These are phyloP conservation scores for Berberis thunbergii DNA, from an alignment of 164 flowering plant genomes.

Conservation along the genomic window DNA sequence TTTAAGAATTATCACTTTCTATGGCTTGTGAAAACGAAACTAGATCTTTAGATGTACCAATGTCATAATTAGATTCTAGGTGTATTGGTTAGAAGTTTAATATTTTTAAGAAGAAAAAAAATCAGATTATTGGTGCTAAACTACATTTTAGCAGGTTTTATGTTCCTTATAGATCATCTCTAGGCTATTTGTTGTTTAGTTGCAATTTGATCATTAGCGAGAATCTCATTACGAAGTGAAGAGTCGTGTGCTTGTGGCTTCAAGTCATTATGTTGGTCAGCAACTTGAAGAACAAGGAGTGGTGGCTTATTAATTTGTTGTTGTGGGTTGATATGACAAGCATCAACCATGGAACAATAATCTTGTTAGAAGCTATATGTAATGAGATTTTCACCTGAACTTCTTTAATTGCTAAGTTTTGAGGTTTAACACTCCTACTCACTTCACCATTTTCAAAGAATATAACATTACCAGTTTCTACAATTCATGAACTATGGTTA, in stretches of 20 bases:
- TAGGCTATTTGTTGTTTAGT: background rate
- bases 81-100: no score
- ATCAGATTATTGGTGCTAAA: background rate
- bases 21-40: background rate
- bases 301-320: background rate
- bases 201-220: background rate
- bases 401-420: background rate
- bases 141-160: background rate
- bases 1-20: background rate
- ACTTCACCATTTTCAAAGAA: background rate
- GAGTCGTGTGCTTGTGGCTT: no score
- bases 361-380: background rate
- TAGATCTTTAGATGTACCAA: background rate
- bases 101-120: no score
- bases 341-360: background rate
- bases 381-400: background rate
- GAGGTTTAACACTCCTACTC: background rate
- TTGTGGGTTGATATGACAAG: background rate
- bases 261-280: no score
- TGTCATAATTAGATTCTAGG: no score
- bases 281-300: background rate
- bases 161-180: background rate
- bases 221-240: no score
- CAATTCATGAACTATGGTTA: background rate
- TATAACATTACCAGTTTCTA: background rate